Conservation (phyloP, 768 basidiomycete species). For the Dentipellis fragilis region DNA sequence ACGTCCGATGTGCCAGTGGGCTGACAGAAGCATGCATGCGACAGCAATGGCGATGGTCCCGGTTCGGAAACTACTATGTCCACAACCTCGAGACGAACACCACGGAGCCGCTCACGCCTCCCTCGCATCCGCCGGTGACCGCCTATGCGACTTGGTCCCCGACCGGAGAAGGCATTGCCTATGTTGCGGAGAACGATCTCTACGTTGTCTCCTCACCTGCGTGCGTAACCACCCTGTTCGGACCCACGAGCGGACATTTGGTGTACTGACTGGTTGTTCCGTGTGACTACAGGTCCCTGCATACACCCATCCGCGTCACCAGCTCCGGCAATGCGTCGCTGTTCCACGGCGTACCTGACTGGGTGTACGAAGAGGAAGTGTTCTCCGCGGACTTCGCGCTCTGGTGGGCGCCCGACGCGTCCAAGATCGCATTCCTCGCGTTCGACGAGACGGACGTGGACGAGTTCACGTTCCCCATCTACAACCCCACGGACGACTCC, state of each 20-base stretch:
- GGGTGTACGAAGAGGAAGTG: slow-evolving; percentile 96
- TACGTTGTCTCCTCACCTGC: slow-evolving; percentile 64
- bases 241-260: background rate
- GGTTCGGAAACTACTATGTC: slow-evolving; percentile 89
- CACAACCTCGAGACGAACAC: slow-evolving; percentile 60
- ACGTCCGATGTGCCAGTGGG: background rate
- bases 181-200: slow-evolving; percentile 80
- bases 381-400: slow-evolving; percentile 62
- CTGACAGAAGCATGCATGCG: background rate
- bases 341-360: slow-evolving; percentile 93
- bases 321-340: slow-evolving; percentile 69
- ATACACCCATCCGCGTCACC: slow-evolving; percentile 65
- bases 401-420: slow-evolving; percentile 85
- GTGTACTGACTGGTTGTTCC: background rate
- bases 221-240: slow-evolving; percentile 28
- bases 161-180: slow-evolving; percentile 75
- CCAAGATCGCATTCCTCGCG: slow-evolving; percentile 71
- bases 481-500: slow-evolving; percentile 73
- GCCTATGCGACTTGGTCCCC: slow-evolving; percentile 87
- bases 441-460: slow-evolving; percentile 86
- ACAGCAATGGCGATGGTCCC: slow-evolving; percentile 92
- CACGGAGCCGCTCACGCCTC: slow-evolving; percentile 64
- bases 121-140: slow-evolving; percentile 59
- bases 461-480: slow-evolving; percentile 82
- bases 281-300: slow-evolving; percentile 21